A percentile compares a stretch with the other conserved stretches of the same genome.
Evolutionary conservation across 2,329 filamentous ascomycete genomes (phyloP).

Genomic region (Blumeriella jaapii): DNA sequence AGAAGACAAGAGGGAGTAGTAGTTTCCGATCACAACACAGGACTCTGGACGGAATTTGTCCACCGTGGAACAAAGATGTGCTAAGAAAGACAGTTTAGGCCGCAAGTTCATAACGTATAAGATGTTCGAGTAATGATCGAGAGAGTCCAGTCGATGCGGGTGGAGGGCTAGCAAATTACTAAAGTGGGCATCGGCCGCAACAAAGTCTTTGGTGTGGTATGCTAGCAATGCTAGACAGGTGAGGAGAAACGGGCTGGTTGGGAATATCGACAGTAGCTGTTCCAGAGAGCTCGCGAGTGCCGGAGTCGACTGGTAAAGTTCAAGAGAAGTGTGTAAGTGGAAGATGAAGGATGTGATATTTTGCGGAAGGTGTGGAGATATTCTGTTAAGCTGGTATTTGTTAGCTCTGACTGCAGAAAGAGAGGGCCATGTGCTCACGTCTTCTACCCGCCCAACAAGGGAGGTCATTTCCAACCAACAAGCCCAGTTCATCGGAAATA

Average conservation of each 20-base stretch:
- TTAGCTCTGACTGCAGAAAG: conserved; percentile 22
- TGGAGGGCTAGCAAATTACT: conserved; percentile 70
- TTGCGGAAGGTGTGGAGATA: conserved; percentile 64
- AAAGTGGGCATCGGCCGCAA: conserved; percentile 54
- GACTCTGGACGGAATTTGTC: conserved; percentile 97
- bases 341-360: conserved; percentile 94
- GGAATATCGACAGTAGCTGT: conserved; percentile 75
- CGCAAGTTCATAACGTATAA: conserved; percentile 84
- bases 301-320: conserved; percentile 77
- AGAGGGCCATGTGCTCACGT: conserved; percentile 42
- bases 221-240: conserved; percentile 80
- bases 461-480: conserved; percentile 89
- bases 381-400: conserved; percentile 50
- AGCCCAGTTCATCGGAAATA: conserved; percentile 93
- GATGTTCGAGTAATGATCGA: conserved; percentile 96
- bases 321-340: conserved; percentile 79
- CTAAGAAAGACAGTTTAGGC: conserved; percentile 84
- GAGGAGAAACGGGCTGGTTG: conserved; percentile 75
- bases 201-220: conserved; percentile 80
- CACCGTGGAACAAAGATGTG: conserved; percentile 78
- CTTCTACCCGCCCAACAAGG: conserved; percentile 67
- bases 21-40: conserved; percentile 93
- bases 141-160: conserved; percentile 66
- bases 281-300: conserved; percentile 63
- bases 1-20: conserved; percentile 86